These are phyloP conservation scores for Earliella scabrosa DNA, from an alignment of 1,284 basidiomycete species.

Conservation along the genomic window DNA sequence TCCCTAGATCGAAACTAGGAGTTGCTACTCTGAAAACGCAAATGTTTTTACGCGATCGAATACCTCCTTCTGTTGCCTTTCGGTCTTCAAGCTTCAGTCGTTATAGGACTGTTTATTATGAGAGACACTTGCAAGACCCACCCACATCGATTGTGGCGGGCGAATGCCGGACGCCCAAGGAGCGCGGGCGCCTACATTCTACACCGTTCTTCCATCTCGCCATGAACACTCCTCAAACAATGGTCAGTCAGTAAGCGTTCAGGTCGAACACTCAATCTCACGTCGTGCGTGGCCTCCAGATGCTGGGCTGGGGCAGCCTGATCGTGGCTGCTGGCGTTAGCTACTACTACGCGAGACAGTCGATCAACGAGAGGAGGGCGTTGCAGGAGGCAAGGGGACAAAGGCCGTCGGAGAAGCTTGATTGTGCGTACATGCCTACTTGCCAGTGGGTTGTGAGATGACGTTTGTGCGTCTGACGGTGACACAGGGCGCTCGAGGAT, in stretches of 20 bases:
- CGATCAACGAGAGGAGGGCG: conserved; percentile 44
- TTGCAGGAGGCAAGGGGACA: conserved; percentile 37
- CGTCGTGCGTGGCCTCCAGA: conserved; percentile 22
- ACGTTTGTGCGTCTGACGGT: neutral
- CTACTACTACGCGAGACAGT: conserved; percentile 50
- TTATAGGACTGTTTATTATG: too few relatives aligned
- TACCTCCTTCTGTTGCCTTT: neutral
- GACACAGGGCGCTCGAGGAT: conserved; percentile 22
- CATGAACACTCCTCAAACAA: conserved; percentile 38
- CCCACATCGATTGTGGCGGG: too few relatives aligned
- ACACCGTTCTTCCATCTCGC: neutral
- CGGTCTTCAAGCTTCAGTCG: too few relatives aligned
- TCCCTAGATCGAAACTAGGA: conserved; percentile 30
- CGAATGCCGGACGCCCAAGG: too few relatives aligned
- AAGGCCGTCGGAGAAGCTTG: conserved; percentile 41
- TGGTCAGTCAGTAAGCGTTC: conserved; percentile 29
- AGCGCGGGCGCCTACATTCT: neutral
- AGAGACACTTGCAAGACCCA: too few relatives aligned
- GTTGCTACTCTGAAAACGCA: too few relatives aligned
- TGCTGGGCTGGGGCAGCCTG: conserved; percentile 43
- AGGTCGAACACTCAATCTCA: neutral
- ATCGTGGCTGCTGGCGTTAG: conserved; percentile 48
- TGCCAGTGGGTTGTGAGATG: neutral
- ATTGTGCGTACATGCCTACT: conserved; percentile 36
- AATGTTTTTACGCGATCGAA: too few relatives aligned